A percentile compares a stretch with the other conserved stretches of the same genome.
phyloP scores from a whole-genome alignment of 2,329 filamentous ascomycete genomes.

The Aspergillus bombycis region DNA sequence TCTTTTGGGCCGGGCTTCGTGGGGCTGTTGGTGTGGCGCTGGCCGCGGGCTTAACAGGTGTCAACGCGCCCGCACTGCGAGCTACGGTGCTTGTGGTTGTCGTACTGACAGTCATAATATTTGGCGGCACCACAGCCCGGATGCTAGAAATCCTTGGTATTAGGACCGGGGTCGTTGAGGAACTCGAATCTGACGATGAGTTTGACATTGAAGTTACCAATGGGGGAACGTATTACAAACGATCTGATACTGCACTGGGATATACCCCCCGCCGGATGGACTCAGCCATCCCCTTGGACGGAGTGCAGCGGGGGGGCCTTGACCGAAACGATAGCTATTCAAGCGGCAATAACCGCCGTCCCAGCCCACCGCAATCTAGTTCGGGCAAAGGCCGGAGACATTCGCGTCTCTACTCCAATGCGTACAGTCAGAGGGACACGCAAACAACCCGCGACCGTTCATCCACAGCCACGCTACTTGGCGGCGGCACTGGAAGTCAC shows the following conservation, averaged over 20 bases:
- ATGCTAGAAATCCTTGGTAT: conserved; percentile 99
- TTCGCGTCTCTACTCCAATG: conserved; percentile 55
- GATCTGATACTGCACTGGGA: conserved; percentile 74
- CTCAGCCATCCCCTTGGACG: conserved; percentile 60
- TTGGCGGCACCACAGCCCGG: conserved; percentile 92
- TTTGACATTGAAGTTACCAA: conserved; percentile 88
- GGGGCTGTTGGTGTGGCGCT: conserved; percentile 95
- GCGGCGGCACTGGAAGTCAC: conserved; percentile 39
- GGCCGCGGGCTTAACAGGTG: conserved; percentile 82
- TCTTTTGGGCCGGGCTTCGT: conserved; percentile 97
- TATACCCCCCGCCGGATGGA: conserved; percentile 69
- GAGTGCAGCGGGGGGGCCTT: conserved; percentile 44
- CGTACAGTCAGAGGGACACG: conserved; percentile 49
- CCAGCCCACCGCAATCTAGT: conserved; percentile 50
- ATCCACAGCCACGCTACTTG: conserved; percentile 57
- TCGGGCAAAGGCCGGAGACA: conserved; percentile 42
- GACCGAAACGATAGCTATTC: conserved; percentile 54
- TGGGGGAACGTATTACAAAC: conserved; percentile 77
- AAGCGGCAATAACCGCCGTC: conserved; percentile 58
- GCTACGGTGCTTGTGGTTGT: conserved; percentile 98
- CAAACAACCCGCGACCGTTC: conserved; percentile 47
- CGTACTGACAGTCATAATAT: conserved; percentile 97
- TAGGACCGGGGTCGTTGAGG: conserved; percentile 91
- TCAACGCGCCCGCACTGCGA: conserved; percentile 78
- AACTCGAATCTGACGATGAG: conserved; percentile 96